These are phyloP conservation scores for Annulohypoxylon maeteangense DNA, from an alignment of 495 filamentous ascomycete species.

Conservation along the genomic window DNA sequence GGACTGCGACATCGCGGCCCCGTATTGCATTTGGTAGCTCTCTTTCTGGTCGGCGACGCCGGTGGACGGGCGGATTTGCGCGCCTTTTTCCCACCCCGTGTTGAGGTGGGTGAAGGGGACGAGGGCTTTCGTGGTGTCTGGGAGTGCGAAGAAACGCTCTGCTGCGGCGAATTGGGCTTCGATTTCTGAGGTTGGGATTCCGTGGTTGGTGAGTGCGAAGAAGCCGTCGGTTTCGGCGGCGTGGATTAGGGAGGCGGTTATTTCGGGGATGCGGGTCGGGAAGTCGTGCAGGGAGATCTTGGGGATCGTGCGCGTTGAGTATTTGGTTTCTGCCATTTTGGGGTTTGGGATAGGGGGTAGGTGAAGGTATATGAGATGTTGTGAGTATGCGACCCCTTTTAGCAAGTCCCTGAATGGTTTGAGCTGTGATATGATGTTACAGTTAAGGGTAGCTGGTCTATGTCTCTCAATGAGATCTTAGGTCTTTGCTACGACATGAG, in stretches of 20 bases:
- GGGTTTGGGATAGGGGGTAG: not conserved
- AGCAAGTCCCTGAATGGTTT: not conserved
- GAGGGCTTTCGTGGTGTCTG: conserved; percentile 61
- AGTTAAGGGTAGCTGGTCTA: not conserved
- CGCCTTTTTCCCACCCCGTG: conserved; percentile 71
- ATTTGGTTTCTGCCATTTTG: conserved; percentile 53
- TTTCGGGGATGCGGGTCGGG: conserved; percentile 61
- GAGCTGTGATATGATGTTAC: not conserved
- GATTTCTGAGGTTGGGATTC: conserved; percentile 59
- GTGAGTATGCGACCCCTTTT: not conserved
- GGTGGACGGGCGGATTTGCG: conserved; percentile 70
- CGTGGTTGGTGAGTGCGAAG: conserved; percentile 69
- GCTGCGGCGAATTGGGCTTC: conserved; percentile 64
- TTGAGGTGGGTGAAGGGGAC: conserved; percentile 66
- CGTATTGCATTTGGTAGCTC: conserved; percentile 70
- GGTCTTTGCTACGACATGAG: not conserved
- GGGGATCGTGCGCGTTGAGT: conserved; percentile 62
- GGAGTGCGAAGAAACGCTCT: conserved; percentile 66
- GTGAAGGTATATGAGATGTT: not conserved
- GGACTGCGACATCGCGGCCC: conserved; percentile 55
- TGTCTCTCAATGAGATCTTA: not conserved
- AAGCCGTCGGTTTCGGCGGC: conserved; percentile 73
- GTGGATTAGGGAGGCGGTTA: conserved; percentile 62
- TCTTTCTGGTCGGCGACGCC: conserved; percentile 71
- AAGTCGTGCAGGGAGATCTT: conserved; percentile 69